Base-by-base conservation (phyloP, 495 filamentous ascomycete genomes). In the Penicillium chermesinum region DNA sequence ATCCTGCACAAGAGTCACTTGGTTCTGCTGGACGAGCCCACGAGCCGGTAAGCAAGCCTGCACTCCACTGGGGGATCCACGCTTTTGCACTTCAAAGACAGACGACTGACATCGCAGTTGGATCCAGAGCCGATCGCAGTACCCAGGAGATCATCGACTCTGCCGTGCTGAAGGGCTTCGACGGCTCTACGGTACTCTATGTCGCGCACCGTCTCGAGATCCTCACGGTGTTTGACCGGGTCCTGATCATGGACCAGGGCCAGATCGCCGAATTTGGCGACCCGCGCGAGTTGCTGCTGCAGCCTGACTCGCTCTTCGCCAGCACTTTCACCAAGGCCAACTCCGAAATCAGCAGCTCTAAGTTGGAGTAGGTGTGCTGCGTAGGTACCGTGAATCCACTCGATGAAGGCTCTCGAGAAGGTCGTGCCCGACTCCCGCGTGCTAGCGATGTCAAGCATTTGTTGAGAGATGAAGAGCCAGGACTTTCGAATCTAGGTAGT, bases 11-110 rank as follows among this genome's bases (percentile, higher is more conserved):
- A 48, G 32, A 17, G 7, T 35, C 13, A 50, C 5, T 12, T 63
- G 1, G 16, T 63, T 6, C 17, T 63, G 13, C 32, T 65, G 2
- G 62, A 69, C 39, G 65, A 70, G 44, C 56, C 58, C 0, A 67
- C 56, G 4, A 67, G 64, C 55, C 63, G 39, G 71, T 71, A 51
- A 35, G 56, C 38, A 5, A 25, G 25, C 10, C 25, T n/a, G n/a
- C n/a, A n/a, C n/a, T n/a, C n/a, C n/a, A n/a, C n/a, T n/a, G n/a
- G n/a, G n/a, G n/a, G n/a, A n/a, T n/a, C n/a, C n/a, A n/a, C n/a
- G n/a, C n/a, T n/a, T n/a, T n/a, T n/a, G n/a, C n/a, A n/a, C n/a
- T n/a, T n/a, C n/a, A n/a, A n/a, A n/a, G n/a, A n/a, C n/a, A n/a
- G n/a, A n/a, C n/a, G 25, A 30, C 25, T 30, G 25, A 30, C 25